Base-by-base conservation (phyloP, 2,329 filamentous ascomycete genomes). In the Colletotrichum plurivorum region DNA sequence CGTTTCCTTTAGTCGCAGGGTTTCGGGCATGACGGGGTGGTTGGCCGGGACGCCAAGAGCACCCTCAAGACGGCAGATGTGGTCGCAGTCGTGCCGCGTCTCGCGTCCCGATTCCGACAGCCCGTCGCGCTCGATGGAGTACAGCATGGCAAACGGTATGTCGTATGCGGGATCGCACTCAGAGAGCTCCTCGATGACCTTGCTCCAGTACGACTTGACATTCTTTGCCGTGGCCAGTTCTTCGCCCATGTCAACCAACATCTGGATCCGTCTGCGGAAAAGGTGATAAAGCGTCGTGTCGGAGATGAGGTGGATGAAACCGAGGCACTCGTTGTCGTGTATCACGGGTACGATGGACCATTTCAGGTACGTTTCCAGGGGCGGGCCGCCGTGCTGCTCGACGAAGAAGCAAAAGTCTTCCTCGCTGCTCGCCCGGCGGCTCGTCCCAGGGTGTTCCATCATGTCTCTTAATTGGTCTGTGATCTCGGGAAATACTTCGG, bases 111-210 rank as follows among this genome's bases (percentile, higher is more conserved):
- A 25, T 52, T 68, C 68, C 54, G 74, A 74, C 5, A 80, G 76
- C 5, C 76, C 75, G 36, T 83, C 81, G 27, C 82, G 78, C 5
- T 81, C 78, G n/a, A 86, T 81, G 2, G 83, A 85, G 71, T 88
- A 88, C 5, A 87, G 76, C 61, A 87, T 82, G 5, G 84, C 85
- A 53, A 88, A 75, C 3, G 85, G 85, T 16, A 87, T 82, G 67
- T 88, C 85, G 67, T 85, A 84, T 2, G 77, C 75, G 0, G 84
- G 83, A 22, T 78, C 78, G 72, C 83, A 83, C 2, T 78, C 75
- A 22, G 79, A 80, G 5, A 87, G 76, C 64, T 84, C 78, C 67
- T 83, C 77, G 4, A 87, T 78, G 7, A 82, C 79, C 69, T 79
- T 82, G 25, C 77, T 74, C 85, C 85, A 87, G 73, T 85, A 85